Conservation (phyloP, 345 rosid genomes). For the Lenwebbia sp. region DNA sequence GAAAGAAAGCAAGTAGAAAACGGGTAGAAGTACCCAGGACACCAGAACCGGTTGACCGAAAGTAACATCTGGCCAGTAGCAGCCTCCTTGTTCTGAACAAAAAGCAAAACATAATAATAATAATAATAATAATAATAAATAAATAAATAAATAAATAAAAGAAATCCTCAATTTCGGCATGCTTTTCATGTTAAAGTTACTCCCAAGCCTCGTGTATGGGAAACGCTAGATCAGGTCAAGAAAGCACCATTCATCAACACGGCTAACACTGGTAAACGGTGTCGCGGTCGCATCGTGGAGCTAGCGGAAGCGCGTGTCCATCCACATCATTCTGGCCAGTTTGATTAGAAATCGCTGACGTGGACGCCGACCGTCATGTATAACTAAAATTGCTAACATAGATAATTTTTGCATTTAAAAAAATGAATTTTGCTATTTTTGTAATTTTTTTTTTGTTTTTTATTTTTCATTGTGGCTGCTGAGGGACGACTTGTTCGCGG, state of each 20-base stretch:
- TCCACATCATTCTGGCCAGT: no score
- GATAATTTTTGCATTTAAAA: not conserved
- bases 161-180: not conserved
- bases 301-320: not conserved
- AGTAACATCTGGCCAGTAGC: not conserved
- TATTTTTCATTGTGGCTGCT: no score
- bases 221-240: not conserved
- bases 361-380: fast-evolving
- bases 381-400: fast-evolving
- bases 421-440: no score
- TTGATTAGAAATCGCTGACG: fast-evolving
- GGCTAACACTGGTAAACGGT: not conserved
- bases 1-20: no score
- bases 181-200: not conserved
- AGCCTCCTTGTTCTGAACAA: not conserved
- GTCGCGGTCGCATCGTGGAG: not conserved
- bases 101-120: not conserved
- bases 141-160: no score
- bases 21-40: no score
- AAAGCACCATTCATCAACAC: not conserved
- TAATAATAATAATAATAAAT: no score
- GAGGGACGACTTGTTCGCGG: no score
- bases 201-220: not conserved
- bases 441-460: no score
- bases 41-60: not conserved